Evolutionary conservation across 2,329 filamentous ascomycete species (phyloP).

Genomic region (Acarospora socialis): DNA sequence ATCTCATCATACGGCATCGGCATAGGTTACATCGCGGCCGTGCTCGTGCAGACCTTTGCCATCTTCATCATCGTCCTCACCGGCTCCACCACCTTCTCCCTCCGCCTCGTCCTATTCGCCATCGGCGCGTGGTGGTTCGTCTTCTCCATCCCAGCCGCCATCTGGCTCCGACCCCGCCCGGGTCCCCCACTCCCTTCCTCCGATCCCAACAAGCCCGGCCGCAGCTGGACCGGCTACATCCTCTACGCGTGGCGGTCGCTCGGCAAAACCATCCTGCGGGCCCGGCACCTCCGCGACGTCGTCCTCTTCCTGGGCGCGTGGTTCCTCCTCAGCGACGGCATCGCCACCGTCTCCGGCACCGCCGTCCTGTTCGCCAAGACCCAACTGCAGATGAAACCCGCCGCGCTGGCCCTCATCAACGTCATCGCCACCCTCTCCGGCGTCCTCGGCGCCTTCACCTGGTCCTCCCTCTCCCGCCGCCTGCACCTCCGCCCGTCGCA

Average conservation of each 20-base stretch:
- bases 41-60: slow-evolving; percentile 68
- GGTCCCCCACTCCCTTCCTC: slow-evolving; percentile 54
- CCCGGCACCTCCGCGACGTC: slow-evolving; percentile 61
- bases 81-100: slow-evolving; percentile 67
- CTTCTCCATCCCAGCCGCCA: slow-evolving; percentile 75
- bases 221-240: slow-evolving; percentile 57
- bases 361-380: slow-evolving; percentile 95
- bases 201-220: slow-evolving; percentile 20
- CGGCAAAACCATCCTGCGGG: slow-evolving; percentile 63
- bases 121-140: slow-evolving; percentile 86
- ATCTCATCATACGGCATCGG: slow-evolving; percentile 89
- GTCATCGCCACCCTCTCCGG: slow-evolving; percentile 78
- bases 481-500: slow-evolving; percentile 63
- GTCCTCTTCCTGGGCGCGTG: slow-evolving; percentile 77
- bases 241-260: slow-evolving; percentile 75
- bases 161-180: slow-evolving; percentile 78
- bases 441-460: slow-evolving; percentile 76
- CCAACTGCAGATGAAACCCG: slow-evolving; percentile 74
- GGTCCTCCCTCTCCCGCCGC: slow-evolving; percentile 61
- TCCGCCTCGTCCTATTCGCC: slow-evolving; percentile 73
- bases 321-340: slow-evolving; percentile 88
- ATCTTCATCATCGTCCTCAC: slow-evolving; percentile 61
- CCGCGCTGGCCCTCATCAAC: slow-evolving; percentile 80
- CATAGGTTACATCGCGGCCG: slow-evolving; percentile 77
- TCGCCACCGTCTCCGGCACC: slow-evolving; percentile 87